phyloP scores from a whole-genome alignment of 345 rosid species.

The Syzygium aromaticum region DNA sequence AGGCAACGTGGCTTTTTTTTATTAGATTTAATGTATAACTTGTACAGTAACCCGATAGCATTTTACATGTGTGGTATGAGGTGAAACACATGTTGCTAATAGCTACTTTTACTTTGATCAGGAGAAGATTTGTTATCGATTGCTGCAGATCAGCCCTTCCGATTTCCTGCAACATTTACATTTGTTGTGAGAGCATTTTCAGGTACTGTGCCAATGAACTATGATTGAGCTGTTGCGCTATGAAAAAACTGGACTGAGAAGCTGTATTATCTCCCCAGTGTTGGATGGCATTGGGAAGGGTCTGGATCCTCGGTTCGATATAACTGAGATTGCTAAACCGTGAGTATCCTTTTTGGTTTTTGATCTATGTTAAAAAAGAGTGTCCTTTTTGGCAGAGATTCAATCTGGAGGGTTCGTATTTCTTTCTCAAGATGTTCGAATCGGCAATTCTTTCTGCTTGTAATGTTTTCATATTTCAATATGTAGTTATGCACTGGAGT shows the following conservation, averaged over 20 bases:
- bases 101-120: constrained; percentile 23
- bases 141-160: constrained; percentile 97
- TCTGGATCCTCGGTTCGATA: constrained; percentile 94
- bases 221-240: not conserved
- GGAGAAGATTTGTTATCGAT: constrained; percentile 96
- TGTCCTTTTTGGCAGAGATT: not conserved
- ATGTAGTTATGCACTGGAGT: constrained; percentile 83
- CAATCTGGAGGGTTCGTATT: not conserved
- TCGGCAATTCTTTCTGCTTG: not conserved
- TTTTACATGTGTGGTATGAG: not conserved
- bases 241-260: constrained; percentile 5
- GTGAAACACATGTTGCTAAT: constrained; percentile 3
- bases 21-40: not conserved
- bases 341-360: constrained; percentile 21
- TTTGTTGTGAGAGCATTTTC: constrained; percentile 99
- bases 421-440: not conserved
- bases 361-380: not conserved
- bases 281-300: constrained; percentile 99
- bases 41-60: not conserved
- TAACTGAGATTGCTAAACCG: constrained; percentile 98
- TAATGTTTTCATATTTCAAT: constrained; percentile 9
- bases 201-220: constrained; percentile 28
- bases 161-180: constrained; percentile 97
- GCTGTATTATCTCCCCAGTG: constrained; percentile 35
- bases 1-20: not conserved